These are phyloP conservation scores for Globisporangium sylvaticum DNA, from an alignment of 352 stramenopile genomes.

Conservation along the genomic window DNA sequence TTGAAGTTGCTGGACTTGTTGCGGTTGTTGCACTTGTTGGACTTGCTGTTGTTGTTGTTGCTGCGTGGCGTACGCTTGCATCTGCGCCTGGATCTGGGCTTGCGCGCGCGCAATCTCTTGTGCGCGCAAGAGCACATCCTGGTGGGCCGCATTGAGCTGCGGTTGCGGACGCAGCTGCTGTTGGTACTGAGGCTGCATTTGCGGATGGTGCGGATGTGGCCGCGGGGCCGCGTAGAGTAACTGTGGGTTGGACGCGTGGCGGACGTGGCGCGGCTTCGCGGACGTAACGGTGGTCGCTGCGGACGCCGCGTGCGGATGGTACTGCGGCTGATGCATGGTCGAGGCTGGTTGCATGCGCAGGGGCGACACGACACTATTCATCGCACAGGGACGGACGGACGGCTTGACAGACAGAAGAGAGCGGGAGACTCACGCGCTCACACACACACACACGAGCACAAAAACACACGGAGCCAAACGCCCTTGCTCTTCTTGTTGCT, in stretches of 20 bases:
- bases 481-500: background rate
- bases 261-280: background rate
- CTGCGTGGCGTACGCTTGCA: slow-evolving; percentile 25
- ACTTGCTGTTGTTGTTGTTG: slow-evolving; percentile 3
- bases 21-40: background rate
- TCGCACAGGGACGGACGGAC: background rate
- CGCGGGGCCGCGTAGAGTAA: background rate
- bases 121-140: slow-evolving; percentile 25
- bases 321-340: slow-evolving; percentile 12
- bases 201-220: background rate
- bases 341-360: slow-evolving; percentile 14
- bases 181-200: background rate
- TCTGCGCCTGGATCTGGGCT: slow-evolving; percentile 33
- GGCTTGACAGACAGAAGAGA: background rate
- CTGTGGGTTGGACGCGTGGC: slow-evolving; percentile 9
- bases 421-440: background rate
- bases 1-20: slow-evolving; percentile 1
- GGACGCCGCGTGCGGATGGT: background rate
- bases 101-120: slow-evolving; percentile 26
- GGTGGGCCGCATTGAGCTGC: background rate
- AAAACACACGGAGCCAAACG: background rate
- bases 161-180: background rate
- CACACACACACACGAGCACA: slow-evolving; percentile 4
- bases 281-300: background rate
- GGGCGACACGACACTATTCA: slow-evolving; percentile 22